Evolutionary conservation across 169 alveolate genomes (phyloP), one percentile per base, ranked within the genome.

Genomic region (Plasmodium gallinaceum): DNA sequence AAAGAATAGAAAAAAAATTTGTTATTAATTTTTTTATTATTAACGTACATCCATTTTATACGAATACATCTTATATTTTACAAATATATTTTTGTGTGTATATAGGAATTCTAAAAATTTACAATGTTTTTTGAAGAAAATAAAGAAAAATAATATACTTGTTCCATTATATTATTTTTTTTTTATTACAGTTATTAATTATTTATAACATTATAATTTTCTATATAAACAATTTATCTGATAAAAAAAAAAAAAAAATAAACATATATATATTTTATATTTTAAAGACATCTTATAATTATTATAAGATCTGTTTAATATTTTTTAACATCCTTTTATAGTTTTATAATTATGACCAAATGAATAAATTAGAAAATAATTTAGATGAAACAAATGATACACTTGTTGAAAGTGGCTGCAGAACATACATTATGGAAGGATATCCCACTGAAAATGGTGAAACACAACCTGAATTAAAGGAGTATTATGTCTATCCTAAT

Each of bases 361-460:
- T 78, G 78, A 51, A 51, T 16, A 62, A 78, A 46, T 18, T 42
- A 58, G 76, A 78, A 9, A 78, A 62, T 16, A 48, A 48, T 45
- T 64, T 78, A 48, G 78, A 78, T 42, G 78, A 64, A 65, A 78
- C 89, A 22, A 78, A 66, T 43, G 89, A 78, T 51, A 78, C 89
- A 7, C 69, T 22, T 16, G 54, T 70, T 7, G 89, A 57, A 7
- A 78, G 76, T 58, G 24, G 24, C 64, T 22, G 69, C 16, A 69
- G 72, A 43, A 43, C 26, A 26, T 69, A 66, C 26, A 26, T 60
- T 16, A 57, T 68, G 42, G 71, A 39, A n/a, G 71, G 85, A 5
- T 42, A 80, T 32, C 37, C 90, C 54, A 51, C 46, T 37, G 64
- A 52, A 43, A 62, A 71, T 72, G 71, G 20, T 32, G 48, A 48